Conservation (phyloP, 768 basidiomycete genomes). For the Sporobolomyces pararoseus region DNA sequence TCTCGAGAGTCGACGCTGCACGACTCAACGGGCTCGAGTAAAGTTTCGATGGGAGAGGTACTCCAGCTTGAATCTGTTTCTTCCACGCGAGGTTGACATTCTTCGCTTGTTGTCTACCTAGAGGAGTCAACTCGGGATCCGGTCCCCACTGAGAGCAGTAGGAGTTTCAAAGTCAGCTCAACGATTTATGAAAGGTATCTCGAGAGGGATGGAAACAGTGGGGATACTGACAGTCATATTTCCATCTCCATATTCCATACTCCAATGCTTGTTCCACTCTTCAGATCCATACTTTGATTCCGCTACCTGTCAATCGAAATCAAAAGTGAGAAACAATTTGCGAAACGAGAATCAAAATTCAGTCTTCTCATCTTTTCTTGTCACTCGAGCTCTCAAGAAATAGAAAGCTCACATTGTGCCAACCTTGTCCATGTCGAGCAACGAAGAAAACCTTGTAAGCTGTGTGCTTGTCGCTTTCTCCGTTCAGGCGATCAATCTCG, state of each 20-base stretch:
- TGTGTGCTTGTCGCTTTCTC: slow-evolving; percentile 37
- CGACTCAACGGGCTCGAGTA: slow-evolving; percentile 46
- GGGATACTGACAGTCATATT: slow-evolving; percentile 37
- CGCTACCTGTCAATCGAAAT: slow-evolving; percentile 14
- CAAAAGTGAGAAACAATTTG: too few species aligned
- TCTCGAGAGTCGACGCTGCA: slow-evolving; percentile 40
- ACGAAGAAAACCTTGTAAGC: slow-evolving; percentile 46
- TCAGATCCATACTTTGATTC: slow-evolving; percentile 39
- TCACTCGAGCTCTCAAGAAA: too few species aligned
- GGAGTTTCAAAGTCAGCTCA: neutral
- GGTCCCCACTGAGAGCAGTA: slow-evolving; percentile 44
- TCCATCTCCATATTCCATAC: slow-evolving; percentile 40
- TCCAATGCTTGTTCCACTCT: slow-evolving; percentile 46
- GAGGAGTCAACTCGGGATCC: slow-evolving; percentile 43
- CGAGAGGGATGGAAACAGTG: neutral
- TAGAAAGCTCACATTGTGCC: slow-evolving; percentile 29
- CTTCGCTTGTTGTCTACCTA: slow-evolving; percentile 41
- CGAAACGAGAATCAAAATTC: too few species aligned
- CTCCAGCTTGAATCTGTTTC: slow-evolving; percentile 7
- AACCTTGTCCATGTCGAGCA: slow-evolving; percentile 47
- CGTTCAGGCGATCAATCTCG: slow-evolving; percentile 38
- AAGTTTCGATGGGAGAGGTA: slow-evolving; percentile 42
- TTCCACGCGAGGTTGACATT: slow-evolving; percentile 41
- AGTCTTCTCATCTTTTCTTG: too few species aligned
- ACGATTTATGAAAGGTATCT: neutral